Evolutionary conservation across 2,329 filamentous ascomycete species (phyloP), one percentile per base, ranked within the genome.

Genomic region (Colletotrichum sp.): DNA sequence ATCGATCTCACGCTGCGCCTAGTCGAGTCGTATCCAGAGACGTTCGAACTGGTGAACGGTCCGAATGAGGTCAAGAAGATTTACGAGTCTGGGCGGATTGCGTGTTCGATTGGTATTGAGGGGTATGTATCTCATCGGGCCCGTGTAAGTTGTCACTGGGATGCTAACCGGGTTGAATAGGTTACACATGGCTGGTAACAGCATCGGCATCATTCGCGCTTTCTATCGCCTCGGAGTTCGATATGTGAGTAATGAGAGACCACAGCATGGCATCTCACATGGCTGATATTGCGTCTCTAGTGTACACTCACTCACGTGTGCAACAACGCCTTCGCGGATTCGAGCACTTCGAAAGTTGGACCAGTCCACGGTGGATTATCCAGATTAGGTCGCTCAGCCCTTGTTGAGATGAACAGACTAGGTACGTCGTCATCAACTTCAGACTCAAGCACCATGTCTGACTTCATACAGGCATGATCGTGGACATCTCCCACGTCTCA

Each of bases 361-460:
- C 78, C 80, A 5, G 73, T 76, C 1, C 73, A 76, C 7, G 73
- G 79, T 21, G 82, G 83, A 1, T 78, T 84, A 3, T 83, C 82
- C 1, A 75, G 73, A 1, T 79, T 82, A 1, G 83, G 83, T 1
- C 72, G 78, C 16, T 78, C 80, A 6, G 79, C 80, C 6, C 59
- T 85, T 3, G 75, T 77, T 13, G 84, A 85, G 77, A 85, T 85
- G 82, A 85, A 85, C 71, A 78, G 84, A 6, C 26, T 85, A 3
- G 83, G 82, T 74, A 64, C 5, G 15, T n/a, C 0, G 2, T 26
- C 16, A 24, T 64, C 34, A 13, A 16, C 3, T 4, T 28, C 4
- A 5, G 21, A 18, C 18, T 6, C 52, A 26, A 7, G 6, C 16
- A 12, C 3, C 7, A 5, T 3, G 1, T 9, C 30, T 60, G n/a